A percentile compares a stretch with the other conserved stretches of the same genome.
Evolutionary conservation across 192 early-diverging fungal species (phyloP).

Genomic region (Gonapodya prolifera): DNA sequence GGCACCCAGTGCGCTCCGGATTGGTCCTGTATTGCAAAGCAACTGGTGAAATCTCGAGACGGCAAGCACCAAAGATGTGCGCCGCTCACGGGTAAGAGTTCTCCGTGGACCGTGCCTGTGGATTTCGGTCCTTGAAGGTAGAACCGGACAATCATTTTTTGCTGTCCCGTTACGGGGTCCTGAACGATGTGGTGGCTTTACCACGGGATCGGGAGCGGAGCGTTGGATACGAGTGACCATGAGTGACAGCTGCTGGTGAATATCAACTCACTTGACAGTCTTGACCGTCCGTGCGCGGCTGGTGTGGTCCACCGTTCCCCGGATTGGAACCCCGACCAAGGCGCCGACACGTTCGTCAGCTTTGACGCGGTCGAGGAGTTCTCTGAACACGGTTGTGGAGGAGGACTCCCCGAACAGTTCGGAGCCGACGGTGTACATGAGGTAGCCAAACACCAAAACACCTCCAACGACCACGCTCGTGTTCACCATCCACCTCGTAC

Average conservation of each 20-base stretch:
- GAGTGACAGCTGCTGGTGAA: too few relatives aligned
- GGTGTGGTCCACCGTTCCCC: neutral
- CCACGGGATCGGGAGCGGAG: neutral
- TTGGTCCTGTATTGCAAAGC: neutral
- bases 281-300: conserved; percentile 3
- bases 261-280: neutral
- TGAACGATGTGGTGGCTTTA: neutral
- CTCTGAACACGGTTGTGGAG: neutral
- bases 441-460: neutral
- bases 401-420: neutral
- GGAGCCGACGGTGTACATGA: neutral
- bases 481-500: neutral
- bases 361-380: neutral
- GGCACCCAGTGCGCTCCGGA: neutral
- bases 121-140: neutral
- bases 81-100: neutral
- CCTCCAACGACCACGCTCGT: neutral
- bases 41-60: neutral
- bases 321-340: neutral
- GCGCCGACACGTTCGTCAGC: neutral
- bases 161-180: neutral
- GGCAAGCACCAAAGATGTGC: neutral
- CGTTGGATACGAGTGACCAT: too few relatives aligned
- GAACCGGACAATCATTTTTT: conserved; percentile 2
- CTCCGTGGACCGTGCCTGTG: neutral